A percentile compares a stretch with the other conserved stretches of the same genome.
These are phyloP conservation scores for Linnemannia hyalina DNA, from an alignment of 192 early-diverging fungal species.

Conservation along the genomic window DNA sequence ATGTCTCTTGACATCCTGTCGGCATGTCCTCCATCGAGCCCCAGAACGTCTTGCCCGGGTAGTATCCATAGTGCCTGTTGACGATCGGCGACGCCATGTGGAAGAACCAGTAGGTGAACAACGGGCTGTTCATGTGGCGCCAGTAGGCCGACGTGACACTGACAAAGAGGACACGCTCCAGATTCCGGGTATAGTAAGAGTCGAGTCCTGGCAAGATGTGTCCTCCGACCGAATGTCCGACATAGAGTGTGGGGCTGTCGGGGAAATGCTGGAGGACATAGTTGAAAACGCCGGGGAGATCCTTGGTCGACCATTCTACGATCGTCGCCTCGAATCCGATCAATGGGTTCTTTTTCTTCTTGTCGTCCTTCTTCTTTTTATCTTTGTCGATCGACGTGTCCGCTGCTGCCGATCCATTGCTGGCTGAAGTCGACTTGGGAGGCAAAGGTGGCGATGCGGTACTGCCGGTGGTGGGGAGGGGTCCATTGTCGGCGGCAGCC, in stretches of 20 bases:
- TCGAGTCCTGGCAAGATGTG: slow-evolving; percentile 44
- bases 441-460: slow-evolving; percentile 18
- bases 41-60: slow-evolving; percentile 51
- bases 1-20: slow-evolving; percentile 45
- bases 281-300: slow-evolving; percentile 50
- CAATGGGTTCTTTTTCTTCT: slow-evolving; percentile 45
- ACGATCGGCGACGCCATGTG: slow-evolving; percentile 42
- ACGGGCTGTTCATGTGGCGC: slow-evolving; percentile 45
- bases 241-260: slow-evolving; percentile 38
- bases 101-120: slow-evolving; percentile 57
- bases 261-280: slow-evolving; percentile 37
- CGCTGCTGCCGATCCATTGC: background rate
- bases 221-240: slow-evolving; percentile 48
- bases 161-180: slow-evolving; percentile 44
- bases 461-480: background rate
- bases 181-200: slow-evolving; percentile 50
- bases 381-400: background rate
- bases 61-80: slow-evolving; percentile 40
- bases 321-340: slow-evolving; percentile 52
- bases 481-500: slow-evolving; percentile 17
- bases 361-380: background rate
- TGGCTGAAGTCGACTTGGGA: slow-evolving; percentile 13
- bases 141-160: slow-evolving; percentile 50
- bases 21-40: slow-evolving; percentile 52
- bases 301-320: slow-evolving; percentile 45